Conservation (phyloP, 1,284 basidiomycete species). For the Sanghuangporus sanghuang region DNA sequence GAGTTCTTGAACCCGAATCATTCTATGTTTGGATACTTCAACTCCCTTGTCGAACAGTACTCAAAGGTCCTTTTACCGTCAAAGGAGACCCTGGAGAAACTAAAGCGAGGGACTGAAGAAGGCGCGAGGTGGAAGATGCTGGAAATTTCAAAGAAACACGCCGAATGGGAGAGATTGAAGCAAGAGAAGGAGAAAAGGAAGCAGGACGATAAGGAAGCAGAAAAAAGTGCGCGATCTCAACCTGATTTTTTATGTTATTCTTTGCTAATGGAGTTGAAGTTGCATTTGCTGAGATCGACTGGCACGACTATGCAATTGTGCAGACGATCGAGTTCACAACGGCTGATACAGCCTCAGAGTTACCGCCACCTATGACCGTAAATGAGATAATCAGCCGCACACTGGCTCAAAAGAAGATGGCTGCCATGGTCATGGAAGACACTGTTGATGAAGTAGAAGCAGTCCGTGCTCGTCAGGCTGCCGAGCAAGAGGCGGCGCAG, state of each 20-base stretch:
- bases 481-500: constrained; percentile 72
- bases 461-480: constrained; percentile 71
- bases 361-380: constrained; percentile 93
- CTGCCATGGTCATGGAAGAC: constrained; percentile 96
- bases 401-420: constrained; percentile 95
- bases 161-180: constrained; percentile 85
- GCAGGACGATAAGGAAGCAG: constrained; percentile 87
- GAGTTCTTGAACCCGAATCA: constrained; percentile 96
- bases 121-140: constrained; percentile 73
- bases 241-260: constrained; percentile 6
- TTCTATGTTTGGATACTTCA: constrained; percentile 95
- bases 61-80: constrained; percentile 85
- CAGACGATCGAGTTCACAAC: constrained; percentile 98
- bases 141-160: constrained; percentile 72
- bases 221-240: constrained; percentile 54
- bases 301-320: constrained; percentile 99
- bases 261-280: constrained; percentile 36
- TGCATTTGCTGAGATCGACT: constrained; percentile 96
- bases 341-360: constrained; percentile 84
- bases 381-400: constrained; percentile 97
- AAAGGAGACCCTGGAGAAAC: constrained; percentile 64
- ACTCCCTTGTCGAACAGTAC: constrained; percentile 96
- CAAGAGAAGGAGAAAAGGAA: constrained; percentile 82
- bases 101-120: constrained; percentile 59
- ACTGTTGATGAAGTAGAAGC: constrained; percentile 82